Conservation (phyloP, 352 stramenopile species). For the Nothophytophthora sp. region DNA sequence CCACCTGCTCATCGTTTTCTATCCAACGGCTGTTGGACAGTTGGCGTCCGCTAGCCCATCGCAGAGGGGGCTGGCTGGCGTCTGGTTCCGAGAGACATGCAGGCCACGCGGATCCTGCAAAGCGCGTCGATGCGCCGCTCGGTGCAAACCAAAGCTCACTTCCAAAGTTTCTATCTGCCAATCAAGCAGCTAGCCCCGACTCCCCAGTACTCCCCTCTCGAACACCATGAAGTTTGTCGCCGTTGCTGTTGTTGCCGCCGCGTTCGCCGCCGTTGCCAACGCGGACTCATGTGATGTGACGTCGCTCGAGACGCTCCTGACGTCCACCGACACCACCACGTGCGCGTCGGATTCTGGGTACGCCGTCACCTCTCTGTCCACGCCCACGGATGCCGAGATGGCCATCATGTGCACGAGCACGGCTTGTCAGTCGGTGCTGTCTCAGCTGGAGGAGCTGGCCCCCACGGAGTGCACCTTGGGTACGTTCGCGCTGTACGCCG, state of each 20-base stretch:
- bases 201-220: slow-evolving; percentile 8
- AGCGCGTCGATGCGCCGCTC: too few relatives aligned
- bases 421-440: slow-evolving; percentile 29
- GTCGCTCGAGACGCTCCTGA: slow-evolving; percentile 23
- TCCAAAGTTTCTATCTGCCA: slow-evolving; percentile 25
- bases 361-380: slow-evolving; percentile 26
- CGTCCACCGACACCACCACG: slow-evolving; percentile 16
- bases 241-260: slow-evolving; percentile 9
- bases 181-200: slow-evolving; percentile 23
- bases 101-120: too few relatives aligned
- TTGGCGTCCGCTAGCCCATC: too few relatives aligned
- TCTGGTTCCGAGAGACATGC: slow-evolving; percentile 14
- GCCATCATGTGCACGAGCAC: slow-evolving; percentile 31
- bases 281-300: slow-evolving; percentile 31
- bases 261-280: slow-evolving; percentile 20
- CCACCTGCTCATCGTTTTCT: neutral
- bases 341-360: slow-evolving; percentile 34
- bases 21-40: too few relatives aligned
- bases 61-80: slow-evolving; percentile 7
- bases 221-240: slow-evolving; percentile 32
- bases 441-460: slow-evolving; percentile 20
- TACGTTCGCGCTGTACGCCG: slow-evolving; percentile 30
- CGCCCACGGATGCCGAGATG: slow-evolving; percentile 27
- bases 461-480: slow-evolving; percentile 32
- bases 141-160: slow-evolving; percentile 15